These are phyloP conservation scores for Trichomonas tenax DNA, from an alignment of 208 protist genomes.

Conservation along the genomic window DNA sequence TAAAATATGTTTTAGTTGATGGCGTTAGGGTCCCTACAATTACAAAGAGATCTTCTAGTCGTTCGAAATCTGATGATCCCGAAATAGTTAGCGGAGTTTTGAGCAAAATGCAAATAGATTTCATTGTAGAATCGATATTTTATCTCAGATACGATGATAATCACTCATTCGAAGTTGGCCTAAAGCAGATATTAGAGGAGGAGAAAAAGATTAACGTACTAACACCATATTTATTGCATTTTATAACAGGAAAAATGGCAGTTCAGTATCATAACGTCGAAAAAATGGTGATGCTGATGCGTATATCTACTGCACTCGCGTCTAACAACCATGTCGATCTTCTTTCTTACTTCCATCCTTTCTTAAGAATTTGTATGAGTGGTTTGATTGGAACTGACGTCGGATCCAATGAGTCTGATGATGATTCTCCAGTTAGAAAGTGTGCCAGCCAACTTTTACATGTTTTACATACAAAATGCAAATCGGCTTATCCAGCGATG, in stretches of 20 bases:
- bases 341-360: not conserved
- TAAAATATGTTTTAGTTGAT: not conserved
- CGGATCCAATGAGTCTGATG: not conserved
- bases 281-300: not conserved
- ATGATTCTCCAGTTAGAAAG: not conserved
- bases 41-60: not conserved
- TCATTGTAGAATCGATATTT: not conserved
- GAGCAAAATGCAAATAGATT: not conserved
- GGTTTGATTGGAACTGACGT: not conserved
- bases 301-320: not conserved
- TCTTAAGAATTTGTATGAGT: not conserved
- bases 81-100: not conserved
- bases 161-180: not conserved
- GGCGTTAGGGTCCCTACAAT: not conserved
- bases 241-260: not conserved
- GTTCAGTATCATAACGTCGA: not conserved
- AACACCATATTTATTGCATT: not conserved
- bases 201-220: not conserved
- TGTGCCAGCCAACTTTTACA: not conserved
- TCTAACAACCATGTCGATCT: not conserved
- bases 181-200: not conserved
- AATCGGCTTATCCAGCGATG: not conserved
- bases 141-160: not conserved
- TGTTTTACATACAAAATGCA: not conserved
- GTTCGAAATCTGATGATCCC: not conserved